Evolutionary conservation across 169 alveolate species (phyloP), one percentile per base, ranked within the genome.

Genomic region (Plasmodium billcollinsi): DNA sequence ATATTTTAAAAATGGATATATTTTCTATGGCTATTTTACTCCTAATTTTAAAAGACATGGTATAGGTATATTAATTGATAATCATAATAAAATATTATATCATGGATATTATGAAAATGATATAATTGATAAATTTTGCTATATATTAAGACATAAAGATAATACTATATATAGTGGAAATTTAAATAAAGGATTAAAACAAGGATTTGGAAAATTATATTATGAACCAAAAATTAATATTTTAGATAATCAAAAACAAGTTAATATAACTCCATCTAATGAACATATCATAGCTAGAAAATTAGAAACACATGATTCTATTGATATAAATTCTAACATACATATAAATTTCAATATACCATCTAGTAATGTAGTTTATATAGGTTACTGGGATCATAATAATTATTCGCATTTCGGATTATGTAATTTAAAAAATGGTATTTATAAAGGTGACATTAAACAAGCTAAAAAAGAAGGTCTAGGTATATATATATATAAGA

Each of bases 91-190:
- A 86, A 86, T 86, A 21, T 61, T 86, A 71, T 86, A 86, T 72
- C 92, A 86, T 86, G 92, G 92, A 3, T 86, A 86, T 86, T 86
- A 86, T 66, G 73, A 73, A 86, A 73, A 86, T 86, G 92, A 86
- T 73, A 39, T 86, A 21, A 86, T 86, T 3, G 88, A 86, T 63
- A 73, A 86, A 72, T 86, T 72, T 45, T 86, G 92, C 54, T 86
- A 86, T 61, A 86, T 86, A 21, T 63, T 86, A 73, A 63, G 92
- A 52, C 92, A 86, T 72, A 73, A 86, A 66, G 92, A 86, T 66
- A 86, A 86, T 65, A 86, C 73, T 26, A 72, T 86, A 21, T 86
- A 86, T 62, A 59, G 88, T 61, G 92, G 92, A 21, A 86, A 86
- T 67, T 56, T 86, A 61, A 21, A 72, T 29, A 67, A 61, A 29